Evolutionary conservation across 495 filamentous ascomycete species (phyloP).

Genomic region (Trichoderma erinaceum): DNA sequence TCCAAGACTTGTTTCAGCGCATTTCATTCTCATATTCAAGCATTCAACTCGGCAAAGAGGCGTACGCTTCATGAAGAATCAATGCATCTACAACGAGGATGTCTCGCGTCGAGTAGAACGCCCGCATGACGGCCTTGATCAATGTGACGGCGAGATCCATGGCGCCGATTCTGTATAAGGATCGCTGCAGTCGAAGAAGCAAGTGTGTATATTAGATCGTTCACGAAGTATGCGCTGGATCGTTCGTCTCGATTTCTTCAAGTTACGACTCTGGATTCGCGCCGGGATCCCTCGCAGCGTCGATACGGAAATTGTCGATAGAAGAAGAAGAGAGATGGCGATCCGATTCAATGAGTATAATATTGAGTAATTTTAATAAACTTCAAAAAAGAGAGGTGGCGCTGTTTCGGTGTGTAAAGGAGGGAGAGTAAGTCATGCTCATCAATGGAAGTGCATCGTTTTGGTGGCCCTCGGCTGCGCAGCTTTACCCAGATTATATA

Average conservation of each 20-base stretch:
- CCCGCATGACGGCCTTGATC: slow-evolving; percentile 79
- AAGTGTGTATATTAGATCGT: not conserved
- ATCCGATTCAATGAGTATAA: not conserved
- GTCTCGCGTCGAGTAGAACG: slow-evolving; percentile 87
- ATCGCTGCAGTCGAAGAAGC: not conserved
- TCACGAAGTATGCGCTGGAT: not conserved
- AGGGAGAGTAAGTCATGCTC: not conserved
- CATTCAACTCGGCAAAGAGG: slow-evolving; percentile 18
- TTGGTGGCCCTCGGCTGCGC: not conserved
- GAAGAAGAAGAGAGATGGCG: not conserved
- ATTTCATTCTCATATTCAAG: not conserved
- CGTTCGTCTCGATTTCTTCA: not conserved
- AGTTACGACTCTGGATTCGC: not conserved
- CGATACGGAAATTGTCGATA: not conserved
- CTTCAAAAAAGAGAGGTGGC: not conserved
- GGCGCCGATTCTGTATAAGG: not conserved
- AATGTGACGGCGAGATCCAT: slow-evolving; percentile 40
- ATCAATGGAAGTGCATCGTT: not conserved
- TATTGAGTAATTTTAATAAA: not conserved
- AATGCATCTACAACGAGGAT: slow-evolving; percentile 89
- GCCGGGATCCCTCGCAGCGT: not conserved
- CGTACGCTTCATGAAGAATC: slow-evolving; percentile 81
- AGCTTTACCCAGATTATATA: not conserved
- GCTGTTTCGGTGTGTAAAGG: not conserved
- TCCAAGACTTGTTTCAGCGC: slow-evolving; percentile 24